These are phyloP conservation scores for Adansonia madagascariensis DNA, from an alignment of 441 rosid genomes.

Conservation along the genomic window DNA sequence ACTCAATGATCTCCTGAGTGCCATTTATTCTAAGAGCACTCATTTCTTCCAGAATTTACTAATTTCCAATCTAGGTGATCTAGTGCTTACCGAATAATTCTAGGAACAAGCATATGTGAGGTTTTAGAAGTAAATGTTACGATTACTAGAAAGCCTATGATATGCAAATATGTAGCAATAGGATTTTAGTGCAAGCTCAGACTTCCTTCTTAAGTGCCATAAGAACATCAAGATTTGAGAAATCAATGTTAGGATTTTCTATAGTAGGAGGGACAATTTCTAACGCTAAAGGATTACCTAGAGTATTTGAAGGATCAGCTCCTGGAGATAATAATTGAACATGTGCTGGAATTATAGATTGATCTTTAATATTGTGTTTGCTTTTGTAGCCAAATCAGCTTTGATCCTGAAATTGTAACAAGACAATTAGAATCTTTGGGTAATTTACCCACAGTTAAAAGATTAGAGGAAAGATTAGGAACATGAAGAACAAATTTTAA, in stretches of 20 bases:
- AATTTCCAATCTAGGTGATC: neutral
- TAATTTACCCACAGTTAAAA: neutral
- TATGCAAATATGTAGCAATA: neutral
- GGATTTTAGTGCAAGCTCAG: neutral
- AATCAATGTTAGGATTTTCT: too few relatives aligned
- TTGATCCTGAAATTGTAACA: neutral
- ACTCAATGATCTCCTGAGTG: neutral
- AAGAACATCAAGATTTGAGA: neutral
- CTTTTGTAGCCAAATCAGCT: neutral
- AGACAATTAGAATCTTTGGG: neutral
- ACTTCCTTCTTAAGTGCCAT: neutral
- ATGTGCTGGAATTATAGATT: too few relatives aligned
- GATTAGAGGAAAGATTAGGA: neutral
- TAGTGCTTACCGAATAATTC: neutral
- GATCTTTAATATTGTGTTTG: neutral
- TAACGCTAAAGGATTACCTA: too few relatives aligned
- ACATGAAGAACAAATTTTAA: neutral
- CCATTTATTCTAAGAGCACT: neutral
- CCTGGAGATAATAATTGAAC: too few relatives aligned
- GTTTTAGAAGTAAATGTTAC: neutral
- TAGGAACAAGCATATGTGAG: neutral
- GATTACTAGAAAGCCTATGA: neutral
- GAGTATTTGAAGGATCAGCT: too few relatives aligned
- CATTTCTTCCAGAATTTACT: neutral
- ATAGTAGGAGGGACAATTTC: too few relatives aligned